A percentile compares a stretch with the other conserved stretches of the same genome.
Conservation (phyloP, 768 basidiomycete species). For the Rhizopogon rudus region DNA sequence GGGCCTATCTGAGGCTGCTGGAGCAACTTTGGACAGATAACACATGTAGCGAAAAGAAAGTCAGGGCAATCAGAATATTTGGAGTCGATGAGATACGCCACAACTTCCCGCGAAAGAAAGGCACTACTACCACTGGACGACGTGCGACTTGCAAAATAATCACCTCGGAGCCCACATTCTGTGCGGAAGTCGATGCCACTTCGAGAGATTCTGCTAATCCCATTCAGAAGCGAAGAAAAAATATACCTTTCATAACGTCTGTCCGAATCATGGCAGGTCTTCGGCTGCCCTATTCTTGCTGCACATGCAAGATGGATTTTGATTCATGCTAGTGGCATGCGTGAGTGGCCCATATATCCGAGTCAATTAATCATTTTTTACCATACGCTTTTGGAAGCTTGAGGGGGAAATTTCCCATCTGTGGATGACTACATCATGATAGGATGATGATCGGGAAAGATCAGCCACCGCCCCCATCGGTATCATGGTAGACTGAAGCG, state of each 20-base stretch:
- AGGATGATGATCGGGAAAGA: not conserved
- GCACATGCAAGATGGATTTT: not conserved
- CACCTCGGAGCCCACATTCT: not conserved
- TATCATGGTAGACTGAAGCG: no score
- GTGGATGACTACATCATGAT: no score
- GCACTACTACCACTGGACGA: not conserved
- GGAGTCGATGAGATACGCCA: not conserved
- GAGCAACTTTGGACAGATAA: not conserved
- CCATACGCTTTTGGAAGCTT: not conserved
- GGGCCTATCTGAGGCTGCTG: not conserved
- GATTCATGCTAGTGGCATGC: not conserved
- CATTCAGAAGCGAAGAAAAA: not conserved
- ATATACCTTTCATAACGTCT: not conserved
- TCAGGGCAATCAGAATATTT: not conserved
- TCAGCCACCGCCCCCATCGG: no score
- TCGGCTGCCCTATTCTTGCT: not conserved
- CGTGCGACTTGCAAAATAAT: not conserved
- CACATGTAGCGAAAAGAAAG: not conserved
- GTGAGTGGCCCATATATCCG: not conserved
- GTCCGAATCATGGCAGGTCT: not conserved
- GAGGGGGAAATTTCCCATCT: not conserved
- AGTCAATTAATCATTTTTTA: not conserved
- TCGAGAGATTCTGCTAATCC: not conserved
- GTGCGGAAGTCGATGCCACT: not conserved
- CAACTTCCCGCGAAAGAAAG: not conserved